Evolutionary conservation across 805 yeast genomes (phyloP), one percentile per base, ranked within the genome.

Genomic region (Myxozyma melibiosi): DNA sequence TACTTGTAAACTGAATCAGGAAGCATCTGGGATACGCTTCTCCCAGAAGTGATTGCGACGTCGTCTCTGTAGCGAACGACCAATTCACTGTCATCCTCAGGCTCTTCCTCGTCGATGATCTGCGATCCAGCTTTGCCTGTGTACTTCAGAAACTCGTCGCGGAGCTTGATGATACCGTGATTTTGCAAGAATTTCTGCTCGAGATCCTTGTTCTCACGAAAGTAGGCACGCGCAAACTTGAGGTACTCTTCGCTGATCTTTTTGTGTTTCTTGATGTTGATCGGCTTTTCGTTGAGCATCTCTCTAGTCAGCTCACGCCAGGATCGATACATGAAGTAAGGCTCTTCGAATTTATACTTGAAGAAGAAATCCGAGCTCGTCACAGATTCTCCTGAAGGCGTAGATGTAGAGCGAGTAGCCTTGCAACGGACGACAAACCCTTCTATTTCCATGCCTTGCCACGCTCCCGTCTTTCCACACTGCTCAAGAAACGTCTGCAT

Each of bases 281-380:
- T 62, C 2, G 67, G 67, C 14, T 73, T 74, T 1, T 71, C 70
- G 0, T 66, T 55, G 8, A 87, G 76, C 58, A 80, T 80, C 42
- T 74, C 75, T 67, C 81, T 84, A 0, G 97, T 90, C 1, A 84
- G 87, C 67, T 94, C 98, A 63, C 99, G 79, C 81, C 95, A 83
- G 65, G 87, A 88, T 57, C 99, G 79, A 71, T 90, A 94, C 79
- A 94, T 79, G 43, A 90, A 73, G 69, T 94, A 94, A 0, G 99
- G 99, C 72, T 94, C 96, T 64, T 90, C 96, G 70, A 94, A 94
- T 71, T 94, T 94, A 75, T 76, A 94, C 73, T 94, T 94, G 81
- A 90, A 94, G 71, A 92, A 88, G 66, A 80, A 90, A 61, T 84
- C 55, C 4, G 40, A 30, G 0, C 58, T 59, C 1, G 55, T 33